Evolutionary conservation across 1,284 basidiomycete genomes (phyloP).

Genomic region (Austroboletus niveus): DNA sequence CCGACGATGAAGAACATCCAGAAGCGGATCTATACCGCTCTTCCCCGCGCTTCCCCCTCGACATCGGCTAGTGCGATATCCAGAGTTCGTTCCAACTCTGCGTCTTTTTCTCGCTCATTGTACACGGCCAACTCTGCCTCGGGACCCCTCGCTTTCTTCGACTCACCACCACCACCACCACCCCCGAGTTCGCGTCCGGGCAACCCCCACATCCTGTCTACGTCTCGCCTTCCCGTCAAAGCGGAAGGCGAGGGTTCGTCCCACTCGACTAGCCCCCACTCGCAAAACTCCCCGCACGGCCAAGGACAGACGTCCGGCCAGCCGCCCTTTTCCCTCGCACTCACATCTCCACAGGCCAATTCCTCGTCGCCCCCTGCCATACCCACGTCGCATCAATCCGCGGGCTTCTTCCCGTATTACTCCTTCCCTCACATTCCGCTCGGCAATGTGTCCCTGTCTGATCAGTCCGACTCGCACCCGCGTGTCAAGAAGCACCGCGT

Average conservation of each 20-base stretch:
- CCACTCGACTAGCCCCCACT: slow-evolving; percentile 25
- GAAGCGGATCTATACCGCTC: slow-evolving; percentile 49
- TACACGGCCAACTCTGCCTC: slow-evolving; percentile 36
- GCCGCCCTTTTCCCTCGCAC: slow-evolving; percentile 42
- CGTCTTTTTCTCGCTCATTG: slow-evolving; percentile 37
- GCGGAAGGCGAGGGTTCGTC: slow-evolving; percentile 44
- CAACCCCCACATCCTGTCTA: slow-evolving; percentile 40
- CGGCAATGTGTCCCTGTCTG: slow-evolving; percentile 27
- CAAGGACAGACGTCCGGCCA: slow-evolving; percentile 33
- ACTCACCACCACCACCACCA: slow-evolving; percentile 38
- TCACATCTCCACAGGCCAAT: slow-evolving; percentile 43
- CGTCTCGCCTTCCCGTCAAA: slow-evolving; percentile 48
- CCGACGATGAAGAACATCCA: slow-evolving; percentile 53
- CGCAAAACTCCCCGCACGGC: slow-evolving; percentile 29
- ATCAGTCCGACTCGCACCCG: slow-evolving; percentile 29
- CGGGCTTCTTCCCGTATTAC: slow-evolving; percentile 34
- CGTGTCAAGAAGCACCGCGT: slow-evolving; percentile 40
- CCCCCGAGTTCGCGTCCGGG: slow-evolving; percentile 40
- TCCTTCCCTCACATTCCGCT: slow-evolving; percentile 31
- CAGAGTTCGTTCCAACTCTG: slow-evolving; percentile 47
- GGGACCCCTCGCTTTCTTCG: slow-evolving; percentile 47
- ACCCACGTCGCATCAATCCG: slow-evolving; percentile 42
- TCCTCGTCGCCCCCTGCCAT: slow-evolving; percentile 32
- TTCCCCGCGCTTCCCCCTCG: slow-evolving; percentile 36
- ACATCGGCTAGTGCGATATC: slow-evolving; percentile 33